These are phyloP conservation scores for Cyberlindnera misumaiensis DNA, from an alignment of 805 yeast species.

Conservation along the genomic window DNA sequence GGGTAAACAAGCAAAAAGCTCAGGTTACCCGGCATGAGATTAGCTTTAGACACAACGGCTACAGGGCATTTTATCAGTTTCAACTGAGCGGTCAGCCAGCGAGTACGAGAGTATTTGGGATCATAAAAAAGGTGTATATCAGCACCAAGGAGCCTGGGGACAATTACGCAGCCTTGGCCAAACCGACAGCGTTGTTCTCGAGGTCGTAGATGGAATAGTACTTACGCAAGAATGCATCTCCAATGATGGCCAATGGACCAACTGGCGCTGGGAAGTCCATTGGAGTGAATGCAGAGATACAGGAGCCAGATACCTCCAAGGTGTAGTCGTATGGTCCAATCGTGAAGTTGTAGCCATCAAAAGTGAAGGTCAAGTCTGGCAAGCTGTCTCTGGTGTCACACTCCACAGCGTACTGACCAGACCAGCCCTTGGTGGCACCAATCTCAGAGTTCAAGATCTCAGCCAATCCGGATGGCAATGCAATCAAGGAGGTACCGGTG, in stretches of 20 bases:
- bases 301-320: slow-evolving; percentile 88
- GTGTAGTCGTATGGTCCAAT: slow-evolving; percentile 87
- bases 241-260: slow-evolving; percentile 93
- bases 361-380: slow-evolving; percentile 89
- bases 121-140: no score
- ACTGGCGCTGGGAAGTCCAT: slow-evolving; percentile 97
- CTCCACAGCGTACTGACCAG: slow-evolving; percentile 92
- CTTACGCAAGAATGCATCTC: slow-evolving; percentile 95
- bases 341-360: slow-evolving; percentile 88
- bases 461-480: slow-evolving; percentile 91
- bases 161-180: slow-evolving; percentile 54
- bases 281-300: slow-evolving; percentile 94
- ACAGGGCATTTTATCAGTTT: no score
- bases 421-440: slow-evolving; percentile 96
- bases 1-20: slow-evolving; percentile 1
- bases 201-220: slow-evolving; percentile 92
- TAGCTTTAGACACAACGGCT: no score
- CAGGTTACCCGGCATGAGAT: background rate
- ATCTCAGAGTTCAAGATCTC: slow-evolving; percentile 92
- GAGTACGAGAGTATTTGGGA: no score
- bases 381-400: slow-evolving; percentile 77
- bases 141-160: background rate
- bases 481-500: slow-evolving; percentile 95
- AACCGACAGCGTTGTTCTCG: slow-evolving; percentile 88
- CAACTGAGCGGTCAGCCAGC: no score